Evolutionary conservation across 345 rosid species (phyloP).

Genomic region (Eucalyptus erythrocorys): DNA sequence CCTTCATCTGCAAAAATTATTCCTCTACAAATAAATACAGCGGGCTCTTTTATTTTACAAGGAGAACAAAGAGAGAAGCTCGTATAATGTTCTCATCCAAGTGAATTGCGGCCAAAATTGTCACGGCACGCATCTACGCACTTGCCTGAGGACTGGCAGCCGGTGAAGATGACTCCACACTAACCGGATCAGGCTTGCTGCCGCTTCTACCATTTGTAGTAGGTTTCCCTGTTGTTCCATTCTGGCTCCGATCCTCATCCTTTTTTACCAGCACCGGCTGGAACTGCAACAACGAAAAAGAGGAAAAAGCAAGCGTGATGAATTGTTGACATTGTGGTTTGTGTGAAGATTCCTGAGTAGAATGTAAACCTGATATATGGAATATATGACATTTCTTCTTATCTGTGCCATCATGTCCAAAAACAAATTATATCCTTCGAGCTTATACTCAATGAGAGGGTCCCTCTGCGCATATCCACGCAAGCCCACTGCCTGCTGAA

Average conservation of each 20-base stretch:
- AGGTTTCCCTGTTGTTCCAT: constrained; percentile 32
- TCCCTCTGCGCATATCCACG: constrained; percentile 98
- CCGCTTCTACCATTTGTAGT: constrained; percentile 32
- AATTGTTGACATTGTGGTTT: not conserved
- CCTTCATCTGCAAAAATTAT: not conserved
- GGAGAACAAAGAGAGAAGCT: not conserved
- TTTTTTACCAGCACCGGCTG: constrained; percentile 78
- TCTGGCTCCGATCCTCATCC: constrained; percentile 37
- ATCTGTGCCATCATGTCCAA: constrained; percentile 99
- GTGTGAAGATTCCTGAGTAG: not conserved
- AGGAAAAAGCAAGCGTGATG: not conserved
- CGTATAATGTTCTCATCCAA: not conserved
- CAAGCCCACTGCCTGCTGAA: constrained; percentile 93
- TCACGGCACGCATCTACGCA: not conserved
- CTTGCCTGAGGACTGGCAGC: constrained; percentile 17
- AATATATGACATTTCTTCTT: constrained; percentile 87
- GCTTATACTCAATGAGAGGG: constrained; percentile 92
- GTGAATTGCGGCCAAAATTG: not conserved
- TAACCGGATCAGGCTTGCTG: constrained; percentile 22
- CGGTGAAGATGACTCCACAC: constrained; percentile 53
- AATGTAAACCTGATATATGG: constrained; percentile 87
- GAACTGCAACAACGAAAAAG: constrained; percentile 32
- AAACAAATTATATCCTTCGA: constrained; percentile 94
- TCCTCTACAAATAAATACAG: not conserved
- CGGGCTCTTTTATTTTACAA: not conserved